Evolutionary conservation across 225 moss, liverwort and hornwort species (phyloP).

Genomic region (Bryoerythrophyllum caledonicum): DNA sequence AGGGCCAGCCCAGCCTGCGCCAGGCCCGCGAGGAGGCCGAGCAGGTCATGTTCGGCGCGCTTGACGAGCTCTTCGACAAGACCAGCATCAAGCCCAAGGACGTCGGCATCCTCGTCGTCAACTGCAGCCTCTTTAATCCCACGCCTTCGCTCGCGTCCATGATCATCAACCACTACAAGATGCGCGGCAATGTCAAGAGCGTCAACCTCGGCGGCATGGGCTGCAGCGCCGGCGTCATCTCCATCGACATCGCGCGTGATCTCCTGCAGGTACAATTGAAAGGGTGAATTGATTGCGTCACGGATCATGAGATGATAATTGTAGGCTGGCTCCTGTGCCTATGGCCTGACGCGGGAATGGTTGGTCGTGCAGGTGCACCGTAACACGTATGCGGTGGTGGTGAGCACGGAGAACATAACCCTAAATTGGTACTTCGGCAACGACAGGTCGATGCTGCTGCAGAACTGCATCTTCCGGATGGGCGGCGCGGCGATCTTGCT

Average conservation of each 20-base stretch:
- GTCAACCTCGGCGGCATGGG: conserved; percentile 56
- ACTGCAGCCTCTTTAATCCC: conserved; percentile 54
- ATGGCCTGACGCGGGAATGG: too few species aligned
- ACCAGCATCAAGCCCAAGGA: conserved; percentile 51
- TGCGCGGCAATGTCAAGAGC: conserved; percentile 53
- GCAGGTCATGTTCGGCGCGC: conserved; percentile 55
- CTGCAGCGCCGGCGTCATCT: conserved; percentile 49
- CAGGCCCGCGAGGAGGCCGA: conserved; percentile 47
- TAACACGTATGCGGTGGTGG: conserved; percentile 52
- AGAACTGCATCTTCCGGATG: conserved; percentile 59
- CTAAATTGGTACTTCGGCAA: conserved; percentile 62
- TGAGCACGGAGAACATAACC: conserved; percentile 59
- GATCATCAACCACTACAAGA: conserved; percentile 62
- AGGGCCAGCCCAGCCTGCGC: conserved; percentile 36
- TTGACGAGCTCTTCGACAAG: conserved; percentile 52
- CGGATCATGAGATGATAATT: too few species aligned
- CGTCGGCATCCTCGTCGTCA: conserved; percentile 49
- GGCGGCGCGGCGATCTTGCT: conserved; percentile 51
- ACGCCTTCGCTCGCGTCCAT: conserved; percentile 56
- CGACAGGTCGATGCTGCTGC: conserved; percentile 52
- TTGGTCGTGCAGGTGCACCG: conserved; percentile 30
- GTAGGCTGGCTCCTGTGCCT: too few species aligned
- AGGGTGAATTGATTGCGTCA: too few species aligned
- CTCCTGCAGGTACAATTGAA: conserved; percentile 41
- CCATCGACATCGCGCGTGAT: conserved; percentile 51